These are phyloP conservation scores for Fomitopsis schrenkii DNA, from an alignment of 1,284 basidiomycete genomes.

Conservation along the genomic window DNA sequence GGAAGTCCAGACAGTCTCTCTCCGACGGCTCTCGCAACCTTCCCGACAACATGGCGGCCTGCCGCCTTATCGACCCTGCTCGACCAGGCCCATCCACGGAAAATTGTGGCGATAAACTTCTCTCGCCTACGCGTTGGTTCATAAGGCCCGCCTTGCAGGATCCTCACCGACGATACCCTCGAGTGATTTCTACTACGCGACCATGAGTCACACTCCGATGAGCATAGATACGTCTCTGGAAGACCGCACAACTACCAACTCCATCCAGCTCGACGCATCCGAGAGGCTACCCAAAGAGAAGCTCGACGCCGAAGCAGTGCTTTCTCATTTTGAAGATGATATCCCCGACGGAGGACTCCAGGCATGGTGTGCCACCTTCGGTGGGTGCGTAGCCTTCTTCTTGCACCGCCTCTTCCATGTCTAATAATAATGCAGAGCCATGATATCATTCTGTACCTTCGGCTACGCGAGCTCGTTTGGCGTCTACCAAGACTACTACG, in stretches of 20 bases:
- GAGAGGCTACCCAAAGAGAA: background rate
- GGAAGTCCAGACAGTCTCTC: background rate
- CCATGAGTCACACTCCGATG: background rate
- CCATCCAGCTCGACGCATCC: background rate
- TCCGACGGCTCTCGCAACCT: background rate
- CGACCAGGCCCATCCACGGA: background rate
- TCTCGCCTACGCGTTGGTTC: background rate
- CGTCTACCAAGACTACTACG: slow-evolving; percentile 43
- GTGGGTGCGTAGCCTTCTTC: background rate
- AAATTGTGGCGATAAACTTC: background rate
- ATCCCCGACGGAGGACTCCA: slow-evolving; percentile 1
- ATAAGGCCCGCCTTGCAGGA: background rate
- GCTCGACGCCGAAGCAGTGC: background rate
- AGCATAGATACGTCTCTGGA: background rate
- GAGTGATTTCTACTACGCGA: background rate
- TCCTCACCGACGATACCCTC: background rate
- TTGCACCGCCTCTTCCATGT: background rate
- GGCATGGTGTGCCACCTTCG: slow-evolving; percentile 3
- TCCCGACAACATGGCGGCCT: background rate
- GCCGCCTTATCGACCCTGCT: background rate
- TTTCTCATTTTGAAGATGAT: background rate
- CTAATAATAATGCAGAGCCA: slow-evolving; percentile 17
- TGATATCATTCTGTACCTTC: slow-evolving; percentile 38
- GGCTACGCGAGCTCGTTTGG: slow-evolving; percentile 41
- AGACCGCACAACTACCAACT: background rate